Evolutionary conservation across 768 basidiomycete species (phyloP).

Genomic region (Boletus coccyginus): DNA sequence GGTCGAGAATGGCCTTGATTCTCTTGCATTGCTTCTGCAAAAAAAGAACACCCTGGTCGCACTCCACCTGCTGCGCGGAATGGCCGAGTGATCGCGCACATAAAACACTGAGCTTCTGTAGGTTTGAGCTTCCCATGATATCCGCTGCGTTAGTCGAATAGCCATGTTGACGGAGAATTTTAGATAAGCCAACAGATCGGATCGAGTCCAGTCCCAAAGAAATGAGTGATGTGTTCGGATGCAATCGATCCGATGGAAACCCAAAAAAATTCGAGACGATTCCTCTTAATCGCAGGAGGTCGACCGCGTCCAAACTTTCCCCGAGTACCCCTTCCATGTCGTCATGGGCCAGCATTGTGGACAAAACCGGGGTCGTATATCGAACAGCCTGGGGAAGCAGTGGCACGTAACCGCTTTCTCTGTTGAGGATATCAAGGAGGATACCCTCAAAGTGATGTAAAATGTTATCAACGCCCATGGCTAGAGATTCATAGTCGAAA

Average conservation of each 20-base stretch:
- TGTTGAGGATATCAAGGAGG: slow-evolving; percentile 17
- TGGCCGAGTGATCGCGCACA: slow-evolving; percentile 3
- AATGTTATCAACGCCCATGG: slow-evolving; percentile 17
- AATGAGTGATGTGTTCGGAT: slow-evolving; percentile 35
- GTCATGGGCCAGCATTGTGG: not conserved
- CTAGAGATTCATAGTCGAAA: slow-evolving; percentile 17
- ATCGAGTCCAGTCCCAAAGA: slow-evolving; percentile 49
- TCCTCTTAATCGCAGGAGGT: slow-evolving; percentile 7
- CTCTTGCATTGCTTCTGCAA: slow-evolving; percentile 11
- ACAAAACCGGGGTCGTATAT: not conserved
- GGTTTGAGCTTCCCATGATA: slow-evolving; percentile 33
- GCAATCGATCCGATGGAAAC: slow-evolving; percentile 12
- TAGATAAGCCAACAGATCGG: slow-evolving; percentile 43
- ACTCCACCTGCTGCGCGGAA: not conserved
- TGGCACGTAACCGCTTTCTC: not conserved
- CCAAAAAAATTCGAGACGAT: slow-evolving; percentile 21
- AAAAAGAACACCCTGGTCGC: slow-evolving; percentile 10
- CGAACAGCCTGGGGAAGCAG: not conserved
- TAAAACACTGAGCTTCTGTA: slow-evolving; percentile 11
- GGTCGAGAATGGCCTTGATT: slow-evolving; percentile 19
- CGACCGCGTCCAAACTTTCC: not conserved
- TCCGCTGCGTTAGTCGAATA: slow-evolving; percentile 35
- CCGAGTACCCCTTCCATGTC: not conserved
- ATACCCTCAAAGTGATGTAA: slow-evolving; percentile 24
- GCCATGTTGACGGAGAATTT: slow-evolving; percentile 32